A percentile compares a stretch with the other conserved stretches of the same genome.
These are phyloP conservation scores for Boletus reticulatus DNA, from an alignment of 768 basidiomycete genomes.

Conservation along the genomic window DNA sequence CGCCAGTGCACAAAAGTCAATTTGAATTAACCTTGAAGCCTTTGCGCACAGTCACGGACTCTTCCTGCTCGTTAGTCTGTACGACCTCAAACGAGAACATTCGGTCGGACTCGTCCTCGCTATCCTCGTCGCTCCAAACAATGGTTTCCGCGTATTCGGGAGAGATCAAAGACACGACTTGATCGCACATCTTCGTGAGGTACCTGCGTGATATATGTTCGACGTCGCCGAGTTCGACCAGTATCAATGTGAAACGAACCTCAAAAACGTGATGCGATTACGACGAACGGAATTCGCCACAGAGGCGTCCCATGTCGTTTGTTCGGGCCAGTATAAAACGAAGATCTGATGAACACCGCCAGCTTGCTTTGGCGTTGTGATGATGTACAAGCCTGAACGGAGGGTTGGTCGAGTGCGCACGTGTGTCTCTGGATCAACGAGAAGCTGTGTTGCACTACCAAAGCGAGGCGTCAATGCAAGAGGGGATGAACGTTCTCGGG, in stretches of 20 bases:
- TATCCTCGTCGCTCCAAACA: no score
- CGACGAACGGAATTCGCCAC: slow-evolving; percentile 42
- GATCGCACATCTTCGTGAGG: no score
- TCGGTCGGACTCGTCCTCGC: slow-evolving; percentile 39
- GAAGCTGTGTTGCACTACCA: background rate
- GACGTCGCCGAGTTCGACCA: no score
- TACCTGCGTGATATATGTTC: no score
- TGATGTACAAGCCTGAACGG: slow-evolving; percentile 23
- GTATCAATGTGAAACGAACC: slow-evolving; percentile 33
- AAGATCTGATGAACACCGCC: slow-evolving; percentile 32
- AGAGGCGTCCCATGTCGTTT: slow-evolving; percentile 29
- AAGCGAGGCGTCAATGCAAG: background rate
- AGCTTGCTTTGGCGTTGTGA: slow-evolving; percentile 2
- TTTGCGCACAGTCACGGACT: slow-evolving; percentile 39
- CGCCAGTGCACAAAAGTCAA: background rate
- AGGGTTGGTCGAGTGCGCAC: slow-evolving; percentile 9
- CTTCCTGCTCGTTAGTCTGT: slow-evolving; percentile 31
- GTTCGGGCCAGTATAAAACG: slow-evolving; percentile 61
- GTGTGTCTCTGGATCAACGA: slow-evolving; percentile 2
- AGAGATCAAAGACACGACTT: no score
- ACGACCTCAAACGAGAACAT: slow-evolving; percentile 52
- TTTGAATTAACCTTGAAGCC: slow-evolving; percentile 44
- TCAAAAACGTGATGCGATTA: slow-evolving; percentile 61
- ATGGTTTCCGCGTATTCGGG: no score
- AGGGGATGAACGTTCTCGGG: background rate